Base-by-base conservation (phyloP, 495 filamentous ascomycete genomes). In the Hyaloscypha variabilis region DNA sequence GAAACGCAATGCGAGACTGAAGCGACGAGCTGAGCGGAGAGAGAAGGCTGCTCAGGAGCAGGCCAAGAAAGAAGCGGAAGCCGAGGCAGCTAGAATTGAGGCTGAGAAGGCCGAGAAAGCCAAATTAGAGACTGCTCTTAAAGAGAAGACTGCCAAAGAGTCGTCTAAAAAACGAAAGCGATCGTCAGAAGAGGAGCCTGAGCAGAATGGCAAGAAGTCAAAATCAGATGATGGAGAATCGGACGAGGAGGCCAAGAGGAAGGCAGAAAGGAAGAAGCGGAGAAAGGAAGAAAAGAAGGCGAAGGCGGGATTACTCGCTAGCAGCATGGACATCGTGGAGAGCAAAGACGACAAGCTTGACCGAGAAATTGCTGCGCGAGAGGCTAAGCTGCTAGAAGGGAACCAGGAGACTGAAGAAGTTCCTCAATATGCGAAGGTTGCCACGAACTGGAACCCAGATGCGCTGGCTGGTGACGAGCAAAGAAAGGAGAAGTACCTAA, bases 401-500 rank as follows among this genome's bases (percentile, higher is more conserved):
- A 56, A 8, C 25, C 39, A 67, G 52, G 31, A 31, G 21, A 28
- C 19, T 10, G 57, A 36, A 13, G 57, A 52, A 13, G 10, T 0
- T 2, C 62, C 24, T 0, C 19, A 64, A 19, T n/a, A 31, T 23
- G 23, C 23, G 11, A 23, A 58, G 36, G 53, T 5, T 24, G 23
- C 8, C 19, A 8, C 13, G 65, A 75, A 80, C 64, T 87, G 84
- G 83, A 83, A 85, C 49, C 80, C 82, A 19, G 68, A 79, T 31
- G 80, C 73, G 19, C 77, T 88, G 54, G 75, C 73, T 10, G 85
- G 86, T 14, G 83, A 78, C 26, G 67, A 72, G 6, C 74, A 72
- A 19, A 79, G 86, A 19, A 81, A 85, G 64, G 71, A 74, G 55
- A 89, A 88, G 71, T 87, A 87, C 62, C 72, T 87, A 60, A 73